Evolutionary conservation across 2,329 filamentous ascomycete species (phyloP).

Genomic region (Alternaria longipes): DNA sequence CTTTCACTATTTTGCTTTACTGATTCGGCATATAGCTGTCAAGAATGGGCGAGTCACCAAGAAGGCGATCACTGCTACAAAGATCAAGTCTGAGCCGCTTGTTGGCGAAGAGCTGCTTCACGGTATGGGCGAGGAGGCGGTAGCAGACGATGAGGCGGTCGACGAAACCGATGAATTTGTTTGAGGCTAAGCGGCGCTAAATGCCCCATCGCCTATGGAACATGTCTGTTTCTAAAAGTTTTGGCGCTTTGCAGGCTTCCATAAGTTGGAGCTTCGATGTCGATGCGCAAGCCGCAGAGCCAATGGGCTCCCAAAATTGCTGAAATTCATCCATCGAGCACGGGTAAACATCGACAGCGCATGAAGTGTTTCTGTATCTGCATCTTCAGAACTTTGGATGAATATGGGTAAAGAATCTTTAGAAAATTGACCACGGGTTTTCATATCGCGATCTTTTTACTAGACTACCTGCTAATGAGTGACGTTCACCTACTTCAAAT

Average conservation of each 20-base stretch:
- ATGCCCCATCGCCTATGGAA: too few species aligned
- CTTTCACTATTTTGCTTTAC: not conserved
- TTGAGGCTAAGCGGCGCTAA: not conserved
- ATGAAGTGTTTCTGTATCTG: not conserved
- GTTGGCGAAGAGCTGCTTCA: not conserved
- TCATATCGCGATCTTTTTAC: not conserved
- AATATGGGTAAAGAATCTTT: not conserved
- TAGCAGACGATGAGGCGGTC: not conserved
- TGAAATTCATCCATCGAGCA: not conserved
- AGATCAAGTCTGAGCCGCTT: slow-evolving; percentile 20
- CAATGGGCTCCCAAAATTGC: not conserved
- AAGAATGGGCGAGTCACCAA: slow-evolving; percentile 28
- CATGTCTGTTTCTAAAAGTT: too few species aligned
- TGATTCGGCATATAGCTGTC: not conserved
- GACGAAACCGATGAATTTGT: not conserved
- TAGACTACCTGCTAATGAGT: not conserved
- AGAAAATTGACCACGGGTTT: not conserved
- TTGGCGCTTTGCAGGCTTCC: not conserved
- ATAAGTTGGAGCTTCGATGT: not conserved
- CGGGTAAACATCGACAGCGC: not conserved
- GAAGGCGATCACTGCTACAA: slow-evolving; percentile 11
- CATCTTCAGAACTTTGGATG: not conserved
- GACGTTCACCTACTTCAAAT: not conserved
- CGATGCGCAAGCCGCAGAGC: not conserved
- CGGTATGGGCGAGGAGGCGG: not conserved